Conservation (phyloP, 2,329 filamentous ascomycete species). For the Stachybotrys elegans region DNA sequence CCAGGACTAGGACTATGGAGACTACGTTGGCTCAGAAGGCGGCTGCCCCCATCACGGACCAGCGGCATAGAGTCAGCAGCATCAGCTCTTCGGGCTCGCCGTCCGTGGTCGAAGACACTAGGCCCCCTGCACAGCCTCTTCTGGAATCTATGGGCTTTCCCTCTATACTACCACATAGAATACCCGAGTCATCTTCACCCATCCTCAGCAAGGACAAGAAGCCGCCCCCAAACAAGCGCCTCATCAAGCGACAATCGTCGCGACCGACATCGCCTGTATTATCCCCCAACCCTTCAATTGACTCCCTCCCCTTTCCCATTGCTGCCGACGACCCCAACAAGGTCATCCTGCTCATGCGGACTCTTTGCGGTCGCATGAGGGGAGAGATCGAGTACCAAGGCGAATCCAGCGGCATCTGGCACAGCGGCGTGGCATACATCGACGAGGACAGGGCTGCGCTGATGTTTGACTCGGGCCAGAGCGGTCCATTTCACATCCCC, state of each 20-base stretch:
- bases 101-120: slow-evolving; percentile 45
- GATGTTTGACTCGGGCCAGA: slow-evolving; percentile 68
- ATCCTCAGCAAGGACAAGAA: slow-evolving; percentile 34
- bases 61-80: slow-evolving; percentile 63
- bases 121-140: slow-evolving; percentile 28
- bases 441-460: slow-evolving; percentile 70
- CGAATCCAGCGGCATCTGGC: slow-evolving; percentile 59
- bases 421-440: slow-evolving; percentile 68
- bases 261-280: slow-evolving; percentile 55
- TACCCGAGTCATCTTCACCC: slow-evolving; percentile 26
- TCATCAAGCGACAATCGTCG: slow-evolving; percentile 51
- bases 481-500: slow-evolving; percentile 57
- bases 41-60: slow-evolving; percentile 35
- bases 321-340: slow-evolving; percentile 65
- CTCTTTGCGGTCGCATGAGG: slow-evolving; percentile 72
- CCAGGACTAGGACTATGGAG: slow-evolving; percentile 56
- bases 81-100: slow-evolving; percentile 59
- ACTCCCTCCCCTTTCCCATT: slow-evolving; percentile 55
- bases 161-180: slow-evolving; percentile 28
- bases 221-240: slow-evolving; percentile 40
- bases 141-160: slow-evolving; percentile 39
- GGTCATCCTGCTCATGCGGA: slow-evolving; percentile 71
- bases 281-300: slow-evolving; percentile 50
- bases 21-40: slow-evolving; percentile 43
- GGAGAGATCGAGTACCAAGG: slow-evolving; percentile 70